phyloP scores from a whole-genome alignment of 2,329 filamentous ascomycete species.

The Colletotrichum karsti region DNA sequence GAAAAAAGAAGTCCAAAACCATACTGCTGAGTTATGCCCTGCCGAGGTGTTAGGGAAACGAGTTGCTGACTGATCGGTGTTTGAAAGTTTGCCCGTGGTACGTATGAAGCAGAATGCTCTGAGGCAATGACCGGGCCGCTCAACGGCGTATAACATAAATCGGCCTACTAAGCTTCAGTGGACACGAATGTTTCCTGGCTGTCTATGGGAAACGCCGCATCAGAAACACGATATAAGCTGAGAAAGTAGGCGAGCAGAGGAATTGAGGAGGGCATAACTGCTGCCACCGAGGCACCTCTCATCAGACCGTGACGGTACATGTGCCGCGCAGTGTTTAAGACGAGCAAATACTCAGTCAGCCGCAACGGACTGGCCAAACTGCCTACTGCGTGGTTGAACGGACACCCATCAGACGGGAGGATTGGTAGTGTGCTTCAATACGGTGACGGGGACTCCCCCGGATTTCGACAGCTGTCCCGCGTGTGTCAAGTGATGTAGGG shows the following conservation, averaged over 20 bases:
- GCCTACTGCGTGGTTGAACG: not conserved
- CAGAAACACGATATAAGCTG: not conserved
- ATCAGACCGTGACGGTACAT: not conserved
- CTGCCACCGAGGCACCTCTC: conserved; percentile 11
- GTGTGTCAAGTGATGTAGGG: conserved; percentile 20
- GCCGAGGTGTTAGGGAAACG: no score
- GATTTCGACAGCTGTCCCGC: conserved; percentile 1
- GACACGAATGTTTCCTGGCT: not conserved
- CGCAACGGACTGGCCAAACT: not conserved
- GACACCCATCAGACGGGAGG: not conserved
- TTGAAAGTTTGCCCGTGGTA: not conserved
- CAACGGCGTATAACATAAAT: not conserved
- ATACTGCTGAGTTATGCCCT: no score
- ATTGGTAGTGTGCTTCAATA: not conserved
- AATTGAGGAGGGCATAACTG: not conserved
- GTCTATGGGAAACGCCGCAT: not conserved
- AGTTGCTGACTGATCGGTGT: not conserved
- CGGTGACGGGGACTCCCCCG: conserved; percentile 2
- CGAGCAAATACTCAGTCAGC: not conserved
- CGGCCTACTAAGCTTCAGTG: not conserved
- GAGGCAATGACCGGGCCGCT: not conserved
- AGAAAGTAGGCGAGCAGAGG: not conserved
- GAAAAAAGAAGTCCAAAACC: no score
- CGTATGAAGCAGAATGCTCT: not conserved
- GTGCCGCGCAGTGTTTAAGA: not conserved